These are phyloP conservation scores for Lavandula angustifolia DNA, from an alignment of 257 asterid genomes.

Conservation along the genomic window DNA sequence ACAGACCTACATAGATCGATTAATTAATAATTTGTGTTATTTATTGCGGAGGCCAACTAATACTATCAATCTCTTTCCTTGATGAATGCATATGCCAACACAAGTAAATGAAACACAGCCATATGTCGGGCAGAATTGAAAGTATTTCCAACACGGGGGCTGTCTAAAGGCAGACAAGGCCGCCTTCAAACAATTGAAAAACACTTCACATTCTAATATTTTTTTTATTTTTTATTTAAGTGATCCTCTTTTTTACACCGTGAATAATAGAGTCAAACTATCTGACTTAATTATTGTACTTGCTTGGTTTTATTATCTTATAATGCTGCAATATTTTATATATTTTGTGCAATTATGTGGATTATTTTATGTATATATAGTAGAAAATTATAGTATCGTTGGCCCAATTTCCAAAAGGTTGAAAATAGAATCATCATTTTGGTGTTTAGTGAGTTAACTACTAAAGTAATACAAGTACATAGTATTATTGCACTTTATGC, in stretches of 20 bases:
- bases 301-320: background rate
- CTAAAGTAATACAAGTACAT: too few relatives aligned
- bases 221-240: background rate
- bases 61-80: conserved; percentile 31
- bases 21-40: too few relatives aligned
- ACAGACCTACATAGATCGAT: too few relatives aligned
- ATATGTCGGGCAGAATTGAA: conserved; percentile 26
- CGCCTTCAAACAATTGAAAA: conserved; percentile 31
- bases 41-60: too few relatives aligned
- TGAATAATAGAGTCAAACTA: conserved; percentile 32
- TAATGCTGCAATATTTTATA: conserved; percentile 13
- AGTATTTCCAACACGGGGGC: conserved; percentile 37
- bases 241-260: conserved; percentile 16
- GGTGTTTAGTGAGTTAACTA: conserved; percentile 17
- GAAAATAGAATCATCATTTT: conserved; percentile 25
- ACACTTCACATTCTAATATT: conserved; percentile 30
- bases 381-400: conserved; percentile 7
- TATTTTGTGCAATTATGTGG: conserved; percentile 22
- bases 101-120: conserved; percentile 33
- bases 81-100: conserved; percentile 30
- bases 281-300: conserved; percentile 29
- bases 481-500: too few relatives aligned
- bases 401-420: conserved; percentile 31
- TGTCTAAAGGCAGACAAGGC: conserved; percentile 45
- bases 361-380: background rate